phyloP scores from a whole-genome alignment of 371 early-diverging fungal species.

The Basidiobolus meristosporus region DNA sequence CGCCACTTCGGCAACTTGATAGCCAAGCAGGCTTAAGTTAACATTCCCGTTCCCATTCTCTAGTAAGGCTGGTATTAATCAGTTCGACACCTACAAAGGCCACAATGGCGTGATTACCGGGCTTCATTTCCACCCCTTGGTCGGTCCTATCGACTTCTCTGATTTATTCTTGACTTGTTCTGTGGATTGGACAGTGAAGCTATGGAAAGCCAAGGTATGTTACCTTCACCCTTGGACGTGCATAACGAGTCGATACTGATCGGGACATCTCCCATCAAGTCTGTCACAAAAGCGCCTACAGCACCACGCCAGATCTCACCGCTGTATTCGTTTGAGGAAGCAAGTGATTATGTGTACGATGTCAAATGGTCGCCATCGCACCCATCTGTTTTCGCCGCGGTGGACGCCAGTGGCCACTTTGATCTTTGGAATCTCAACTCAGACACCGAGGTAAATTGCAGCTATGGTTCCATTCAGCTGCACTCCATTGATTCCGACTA shows the following conservation, averaged over 20 bases:
- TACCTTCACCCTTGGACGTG: not conserved
- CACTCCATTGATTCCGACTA: not conserved
- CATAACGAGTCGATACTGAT: not conserved
- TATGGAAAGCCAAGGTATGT: conserved; percentile 74
- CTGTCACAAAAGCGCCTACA: conserved; percentile 35
- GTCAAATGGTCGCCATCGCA: conserved; percentile 90
- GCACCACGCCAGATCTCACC: conserved; percentile 30
- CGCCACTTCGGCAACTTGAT: not conserved
- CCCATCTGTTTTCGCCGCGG: conserved; percentile 82
- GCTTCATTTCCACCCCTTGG: conserved; percentile 77
- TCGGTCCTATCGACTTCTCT: conserved; percentile 64
- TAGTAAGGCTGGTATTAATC: conserved; percentile 87
- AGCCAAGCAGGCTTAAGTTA: not conserved
- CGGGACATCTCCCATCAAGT: conserved; percentile 11
- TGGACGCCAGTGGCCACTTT: conserved; percentile 78
- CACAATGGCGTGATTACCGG: conserved; percentile 81
- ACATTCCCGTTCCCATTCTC: too few species aligned
- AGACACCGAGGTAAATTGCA: conserved; percentile 47
- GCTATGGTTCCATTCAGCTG: conserved; percentile 3
- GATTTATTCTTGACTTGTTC: conserved; percentile 79
- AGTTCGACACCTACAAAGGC: conserved; percentile 60
- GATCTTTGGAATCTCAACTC: conserved; percentile 81
- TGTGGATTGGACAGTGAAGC: conserved; percentile 89
- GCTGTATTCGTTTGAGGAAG: conserved; percentile 75
- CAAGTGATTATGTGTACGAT: conserved; percentile 90